Conservation (phyloP, 805 yeast genomes). For the Metschnikowia chrysomelidarum region DNA sequence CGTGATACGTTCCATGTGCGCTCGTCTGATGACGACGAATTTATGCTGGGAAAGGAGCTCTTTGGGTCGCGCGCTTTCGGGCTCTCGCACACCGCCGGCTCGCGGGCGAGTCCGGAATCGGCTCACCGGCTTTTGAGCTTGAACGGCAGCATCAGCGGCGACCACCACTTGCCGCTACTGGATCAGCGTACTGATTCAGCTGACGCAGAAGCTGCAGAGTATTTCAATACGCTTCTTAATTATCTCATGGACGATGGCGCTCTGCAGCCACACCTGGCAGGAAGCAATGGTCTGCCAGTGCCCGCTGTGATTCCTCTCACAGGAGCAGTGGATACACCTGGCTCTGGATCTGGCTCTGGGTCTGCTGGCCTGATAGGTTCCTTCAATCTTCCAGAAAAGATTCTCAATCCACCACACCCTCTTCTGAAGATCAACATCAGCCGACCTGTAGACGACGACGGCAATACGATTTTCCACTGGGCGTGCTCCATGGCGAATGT, state of each 20-base stretch:
- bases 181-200: slow-evolving; percentile 9
- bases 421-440: slow-evolving; percentile 62
- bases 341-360: no score
- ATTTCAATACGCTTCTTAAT: slow-evolving; percentile 44
- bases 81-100: slow-evolving; percentile 2
- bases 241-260: slow-evolving; percentile 51
- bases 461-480: slow-evolving; percentile 94
- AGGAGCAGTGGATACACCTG: no score
- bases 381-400: slow-evolving; percentile 32
- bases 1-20: slow-evolving; percentile 3
- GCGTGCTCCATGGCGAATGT: slow-evolving; percentile 87
- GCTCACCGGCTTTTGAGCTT: slow-evolving; percentile 25
- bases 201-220: slow-evolving; percentile 27
- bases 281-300: slow-evolving; percentile 2
- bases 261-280: slow-evolving; percentile 1
- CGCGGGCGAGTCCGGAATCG: slow-evolving; percentile 4
- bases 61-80: slow-evolving; percentile 39
- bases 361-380: slow-evolving; percentile 10
- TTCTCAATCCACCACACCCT: slow-evolving; percentile 56
- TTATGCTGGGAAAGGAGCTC: slow-evolving; percentile 38
- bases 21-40: slow-evolving; percentile 28
- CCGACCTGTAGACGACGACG: slow-evolving; percentile 88
- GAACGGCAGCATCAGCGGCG: slow-evolving; percentile 29
- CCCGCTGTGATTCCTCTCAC: slow-evolving; percentile 1
- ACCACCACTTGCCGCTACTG: slow-evolving; percentile 1